These are phyloP conservation scores for Aspergillus sojae DNA, from an alignment of 2,329 filamentous ascomycete species.

Conservation along the genomic window DNA sequence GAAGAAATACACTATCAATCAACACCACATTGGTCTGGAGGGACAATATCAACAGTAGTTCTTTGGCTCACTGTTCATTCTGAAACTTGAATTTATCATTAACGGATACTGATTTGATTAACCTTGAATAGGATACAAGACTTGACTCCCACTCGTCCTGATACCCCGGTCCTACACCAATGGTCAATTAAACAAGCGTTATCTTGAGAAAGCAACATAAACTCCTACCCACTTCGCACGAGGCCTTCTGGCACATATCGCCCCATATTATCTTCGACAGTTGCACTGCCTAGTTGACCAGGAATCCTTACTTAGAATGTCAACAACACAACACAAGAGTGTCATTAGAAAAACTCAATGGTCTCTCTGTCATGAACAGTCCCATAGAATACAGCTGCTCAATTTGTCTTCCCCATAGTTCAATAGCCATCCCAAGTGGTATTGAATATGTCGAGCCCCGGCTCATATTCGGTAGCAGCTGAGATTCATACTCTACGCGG, in stretches of 20 bases:
- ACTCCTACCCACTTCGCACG: no score
- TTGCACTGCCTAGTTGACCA: background rate
- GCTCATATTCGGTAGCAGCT: background rate
- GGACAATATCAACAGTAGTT: background rate
- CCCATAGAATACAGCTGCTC: no score
- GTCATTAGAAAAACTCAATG: no score
- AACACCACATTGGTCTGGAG: background rate
- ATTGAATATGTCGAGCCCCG: background rate
- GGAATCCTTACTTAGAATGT: background rate
- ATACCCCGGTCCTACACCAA: background rate
- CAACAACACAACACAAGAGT: no score
- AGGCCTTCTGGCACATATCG: background rate
- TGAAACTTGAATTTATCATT: background rate
- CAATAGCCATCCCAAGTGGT: no score
- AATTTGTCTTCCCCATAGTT: no score
- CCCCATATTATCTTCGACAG: background rate
- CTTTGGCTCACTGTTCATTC: background rate
- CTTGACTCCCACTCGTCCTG: background rate
- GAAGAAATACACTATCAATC: background rate
- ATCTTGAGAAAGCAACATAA: background rate
- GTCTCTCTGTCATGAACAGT: no score
- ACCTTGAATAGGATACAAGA: background rate
- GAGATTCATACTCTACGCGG: background rate
- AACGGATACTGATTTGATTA: background rate
- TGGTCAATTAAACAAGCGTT: background rate